Evolutionary conservation across 2,329 filamentous ascomycete genomes (phyloP).

Genomic region (Nothopassalora personata): DNA sequence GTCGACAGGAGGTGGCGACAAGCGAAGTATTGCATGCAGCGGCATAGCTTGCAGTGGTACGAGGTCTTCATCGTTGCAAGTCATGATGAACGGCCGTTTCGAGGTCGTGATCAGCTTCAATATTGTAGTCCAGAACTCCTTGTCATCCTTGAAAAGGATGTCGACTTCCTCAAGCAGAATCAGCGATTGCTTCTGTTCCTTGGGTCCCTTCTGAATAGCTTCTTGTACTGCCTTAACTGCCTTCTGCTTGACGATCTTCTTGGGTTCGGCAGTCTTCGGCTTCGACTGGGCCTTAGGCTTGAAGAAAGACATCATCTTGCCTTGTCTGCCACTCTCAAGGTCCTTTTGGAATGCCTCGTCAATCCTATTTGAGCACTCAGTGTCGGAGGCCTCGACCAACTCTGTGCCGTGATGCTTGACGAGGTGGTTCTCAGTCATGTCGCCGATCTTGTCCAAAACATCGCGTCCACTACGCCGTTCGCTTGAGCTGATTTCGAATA

Average conservation of each 20-base stretch:
- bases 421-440: conserved; percentile 94
- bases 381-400: conserved; percentile 23
- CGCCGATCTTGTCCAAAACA: conserved; percentile 83
- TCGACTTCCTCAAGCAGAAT: conserved; percentile 94
- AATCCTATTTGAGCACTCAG: conserved; percentile 35
- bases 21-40: conserved; percentile 80
- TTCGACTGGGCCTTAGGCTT: conserved; percentile 43
- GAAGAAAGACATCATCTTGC: conserved; percentile 78
- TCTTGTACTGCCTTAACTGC: conserved; percentile 23
- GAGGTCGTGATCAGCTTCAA: conserved; percentile 73
- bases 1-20: conserved; percentile 60
- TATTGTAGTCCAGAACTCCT: conserved; percentile 86
- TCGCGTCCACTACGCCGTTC: conserved; percentile 82
- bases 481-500: conserved; percentile 90
- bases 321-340: conserved; percentile 64
- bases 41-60: conserved; percentile 68
- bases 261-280: conserved; percentile 26
- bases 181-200: conserved; percentile 78
- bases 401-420: conserved; percentile 53
- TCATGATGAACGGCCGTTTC: conserved; percentile 88
- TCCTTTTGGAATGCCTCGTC: conserved; percentile 51
- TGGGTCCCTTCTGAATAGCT: conserved; percentile 34
- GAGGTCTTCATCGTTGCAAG: conserved; percentile 86
- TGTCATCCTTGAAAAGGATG: conserved; percentile 89
- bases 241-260: conserved; percentile 25